Conservation (phyloP, 352 stramenopile genomes). For the Globisporangium spiculum region DNA sequence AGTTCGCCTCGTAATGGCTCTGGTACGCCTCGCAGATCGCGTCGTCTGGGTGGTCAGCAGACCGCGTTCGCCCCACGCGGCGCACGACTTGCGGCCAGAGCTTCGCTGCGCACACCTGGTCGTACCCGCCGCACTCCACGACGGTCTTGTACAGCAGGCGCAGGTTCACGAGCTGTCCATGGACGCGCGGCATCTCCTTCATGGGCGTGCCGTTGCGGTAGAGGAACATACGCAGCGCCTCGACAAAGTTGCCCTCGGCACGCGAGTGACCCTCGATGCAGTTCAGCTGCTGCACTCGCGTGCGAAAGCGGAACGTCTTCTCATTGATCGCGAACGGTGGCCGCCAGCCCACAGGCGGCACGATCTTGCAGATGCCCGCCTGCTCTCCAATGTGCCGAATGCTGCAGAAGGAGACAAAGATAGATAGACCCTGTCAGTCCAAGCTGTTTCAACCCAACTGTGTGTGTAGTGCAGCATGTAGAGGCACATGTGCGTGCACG, state of each 20-base stretch:
- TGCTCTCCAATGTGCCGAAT: conserved; percentile 90
- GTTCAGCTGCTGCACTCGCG: conserved; percentile 96
- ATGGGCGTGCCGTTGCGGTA: conserved; percentile 77
- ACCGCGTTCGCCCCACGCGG: conserved; percentile 56
- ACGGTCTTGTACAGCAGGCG: conserved; percentile 70
- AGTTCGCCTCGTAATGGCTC: conserved; percentile 44
- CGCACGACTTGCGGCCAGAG: conserved; percentile 60
- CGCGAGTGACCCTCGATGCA: conserved; percentile 81
- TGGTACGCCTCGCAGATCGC: conserved; percentile 51
- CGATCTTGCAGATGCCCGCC: conserved; percentile 98
- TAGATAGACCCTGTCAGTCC: conserved; percentile 8
- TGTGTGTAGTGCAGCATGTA: not conserved
- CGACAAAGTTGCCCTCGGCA: conserved; percentile 78
- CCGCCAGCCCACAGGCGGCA: conserved; percentile 94
- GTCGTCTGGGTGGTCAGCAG: conserved; percentile 37
- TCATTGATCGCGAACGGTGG: conserved; percentile 88
- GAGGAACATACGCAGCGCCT: conserved; percentile 76
- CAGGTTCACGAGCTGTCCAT: conserved; percentile 75
- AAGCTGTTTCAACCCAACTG: conserved; percentile 7
- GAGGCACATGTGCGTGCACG: not conserved
- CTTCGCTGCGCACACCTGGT: conserved; percentile 30
- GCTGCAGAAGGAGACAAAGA: conserved; percentile 23
- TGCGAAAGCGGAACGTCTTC: conserved; percentile 90
- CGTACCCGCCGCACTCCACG: conserved; percentile 45
- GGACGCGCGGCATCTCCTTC: conserved; percentile 65